These are phyloP conservation scores for Middelhovenomyces tepae DNA, from an alignment of 805 yeast species.

Conservation along the genomic window DNA sequence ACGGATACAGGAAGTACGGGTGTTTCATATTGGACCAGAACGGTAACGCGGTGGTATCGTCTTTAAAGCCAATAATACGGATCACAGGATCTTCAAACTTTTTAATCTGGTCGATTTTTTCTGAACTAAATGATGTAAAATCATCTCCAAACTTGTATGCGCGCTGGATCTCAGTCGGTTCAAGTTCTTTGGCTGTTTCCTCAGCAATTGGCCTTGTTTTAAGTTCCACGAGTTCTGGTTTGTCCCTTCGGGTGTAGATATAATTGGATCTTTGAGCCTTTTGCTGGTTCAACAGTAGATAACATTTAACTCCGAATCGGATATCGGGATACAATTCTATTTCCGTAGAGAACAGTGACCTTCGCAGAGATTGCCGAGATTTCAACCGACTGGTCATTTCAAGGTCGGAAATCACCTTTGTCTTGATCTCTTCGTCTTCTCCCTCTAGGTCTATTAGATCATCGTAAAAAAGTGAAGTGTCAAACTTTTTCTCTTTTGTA, in stretches of 20 bases:
- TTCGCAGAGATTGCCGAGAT: slow-evolving; percentile 50
- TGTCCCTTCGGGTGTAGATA: slow-evolving; percentile 47
- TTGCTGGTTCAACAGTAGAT: slow-evolving; percentile 50
- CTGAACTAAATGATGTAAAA: slow-evolving; percentile 30
- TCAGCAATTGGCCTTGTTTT: slow-evolving; percentile 33
- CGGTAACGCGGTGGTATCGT: slow-evolving; percentile 30
- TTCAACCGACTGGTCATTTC: slow-evolving; percentile 41
- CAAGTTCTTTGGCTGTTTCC: slow-evolving; percentile 37
- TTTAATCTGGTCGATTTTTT: slow-evolving; percentile 30
- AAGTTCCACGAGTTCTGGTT: slow-evolving; percentile 43
- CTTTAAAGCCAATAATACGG: slow-evolving; percentile 59
- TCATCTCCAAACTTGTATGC: slow-evolving; percentile 37
- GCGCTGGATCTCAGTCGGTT: slow-evolving; percentile 27
- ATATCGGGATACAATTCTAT: slow-evolving; percentile 48
- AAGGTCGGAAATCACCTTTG: slow-evolving; percentile 27
- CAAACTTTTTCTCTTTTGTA: slow-evolving; percentile 30
- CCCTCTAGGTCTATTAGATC: neutral
- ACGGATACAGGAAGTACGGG: slow-evolving; percentile 60
- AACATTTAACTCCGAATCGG: slow-evolving; percentile 63
- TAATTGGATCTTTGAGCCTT: slow-evolving; percentile 40
- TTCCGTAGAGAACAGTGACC: slow-evolving; percentile 56
- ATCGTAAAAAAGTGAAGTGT: slow-evolving; percentile 20
- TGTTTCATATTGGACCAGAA: slow-evolving; percentile 45
- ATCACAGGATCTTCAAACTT: slow-evolving; percentile 41
- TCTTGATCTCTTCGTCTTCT: neutral